Evolutionary conservation across 108 stramenopile species (phyloP).

Genomic region (Skeletonema costatum): DNA sequence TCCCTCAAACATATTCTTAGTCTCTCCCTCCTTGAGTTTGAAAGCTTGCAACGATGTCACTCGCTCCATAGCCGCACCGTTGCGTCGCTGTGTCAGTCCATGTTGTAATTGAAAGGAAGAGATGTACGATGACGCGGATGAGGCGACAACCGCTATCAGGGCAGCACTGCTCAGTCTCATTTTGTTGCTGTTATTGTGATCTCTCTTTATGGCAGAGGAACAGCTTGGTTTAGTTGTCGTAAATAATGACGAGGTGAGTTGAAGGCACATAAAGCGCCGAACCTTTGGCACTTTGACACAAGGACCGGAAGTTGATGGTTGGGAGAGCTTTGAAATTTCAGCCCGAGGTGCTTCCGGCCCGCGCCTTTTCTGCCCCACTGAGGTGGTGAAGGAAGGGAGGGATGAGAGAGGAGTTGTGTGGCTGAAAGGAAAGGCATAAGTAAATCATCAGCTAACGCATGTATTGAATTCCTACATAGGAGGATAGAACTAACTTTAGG

Average conservation of each 20-base stretch:
- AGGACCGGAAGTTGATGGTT: background rate
- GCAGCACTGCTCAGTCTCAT: conserved; percentile 1
- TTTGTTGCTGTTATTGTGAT: background rate
- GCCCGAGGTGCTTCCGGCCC: background rate
- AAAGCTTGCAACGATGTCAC: conserved; percentile 28
- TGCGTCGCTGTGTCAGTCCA: background rate
- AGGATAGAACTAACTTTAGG: background rate
- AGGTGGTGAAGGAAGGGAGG: background rate
- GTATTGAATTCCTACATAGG: background rate
- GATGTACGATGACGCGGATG: background rate
- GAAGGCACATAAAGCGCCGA: background rate
- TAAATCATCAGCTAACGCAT: background rate
- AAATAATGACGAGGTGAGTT: background rate
- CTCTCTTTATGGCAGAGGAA: background rate
- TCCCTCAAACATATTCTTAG: conserved; percentile 83
- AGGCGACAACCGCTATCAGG: background rate
- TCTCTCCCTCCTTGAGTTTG: conserved; percentile 36
- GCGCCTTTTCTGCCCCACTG: background rate
- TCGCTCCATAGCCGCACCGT: background rate
- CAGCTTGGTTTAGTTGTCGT: background rate
- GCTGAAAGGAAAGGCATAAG: background rate
- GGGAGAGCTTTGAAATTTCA: background rate
- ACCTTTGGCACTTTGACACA: background rate
- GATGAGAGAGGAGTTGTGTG: background rate
- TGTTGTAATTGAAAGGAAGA: conserved; percentile 1